These are phyloP conservation scores for Aspergillus olivimuriae DNA, from an alignment of 495 filamentous ascomycete genomes.

Conservation along the genomic window DNA sequence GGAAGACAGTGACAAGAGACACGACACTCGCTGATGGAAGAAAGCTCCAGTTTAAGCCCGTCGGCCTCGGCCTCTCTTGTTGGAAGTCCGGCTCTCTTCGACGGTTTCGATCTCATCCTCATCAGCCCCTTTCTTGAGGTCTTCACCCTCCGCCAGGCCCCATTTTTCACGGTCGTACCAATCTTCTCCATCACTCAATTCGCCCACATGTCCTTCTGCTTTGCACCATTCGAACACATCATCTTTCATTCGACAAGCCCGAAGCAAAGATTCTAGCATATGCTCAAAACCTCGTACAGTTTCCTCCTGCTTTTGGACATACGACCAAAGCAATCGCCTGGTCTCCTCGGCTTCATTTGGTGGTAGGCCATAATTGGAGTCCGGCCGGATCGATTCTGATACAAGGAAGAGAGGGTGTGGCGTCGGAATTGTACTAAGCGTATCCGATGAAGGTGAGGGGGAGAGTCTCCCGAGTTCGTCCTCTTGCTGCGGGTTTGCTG, in stretches of 20 bases:
- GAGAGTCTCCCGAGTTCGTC: conserved; percentile 29
- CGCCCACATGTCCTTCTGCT: conserved; percentile 81
- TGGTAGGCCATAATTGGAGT: conserved; percentile 75
- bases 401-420: conserved; percentile 86
- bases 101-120: conserved; percentile 80
- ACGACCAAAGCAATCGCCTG: conserved; percentile 71
- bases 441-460: conserved; percentile 43
- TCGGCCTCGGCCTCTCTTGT: conserved; percentile 46
- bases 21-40: too few species aligned
- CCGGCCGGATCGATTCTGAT: conserved; percentile 60
- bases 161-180: conserved; percentile 93
- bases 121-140: conserved; percentile 84
- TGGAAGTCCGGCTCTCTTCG: conserved; percentile 70
- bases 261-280: conserved; percentile 68
- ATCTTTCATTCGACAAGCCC: conserved; percentile 70
- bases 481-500: conserved; percentile 29
- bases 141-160: conserved; percentile 64
- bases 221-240: conserved; percentile 80
- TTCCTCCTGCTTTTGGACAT: conserved; percentile 95
- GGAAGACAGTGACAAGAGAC: not conserved
- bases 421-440: conserved; percentile 40
- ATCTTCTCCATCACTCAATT: conserved; percentile 88
- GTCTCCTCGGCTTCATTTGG: conserved; percentile 82
- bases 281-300: conserved; percentile 73
- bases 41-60: conserved; percentile 18